phyloP scores from a whole-genome alignment of 495 filamentous ascomycete genomes.

The Alectoria sarmentosa region DNA sequence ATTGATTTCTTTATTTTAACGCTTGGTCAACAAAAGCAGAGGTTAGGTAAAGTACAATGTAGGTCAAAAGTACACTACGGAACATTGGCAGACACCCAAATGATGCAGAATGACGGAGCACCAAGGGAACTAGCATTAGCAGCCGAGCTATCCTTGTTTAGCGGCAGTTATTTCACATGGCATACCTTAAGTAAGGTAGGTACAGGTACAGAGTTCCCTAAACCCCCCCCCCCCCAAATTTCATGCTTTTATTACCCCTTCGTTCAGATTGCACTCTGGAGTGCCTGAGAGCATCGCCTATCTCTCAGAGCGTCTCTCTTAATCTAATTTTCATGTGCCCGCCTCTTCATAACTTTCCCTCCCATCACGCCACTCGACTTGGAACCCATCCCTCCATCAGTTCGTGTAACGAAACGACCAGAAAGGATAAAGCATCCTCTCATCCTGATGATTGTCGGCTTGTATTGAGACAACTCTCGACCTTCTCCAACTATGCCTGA shows the following conservation, averaged over 20 bases:
- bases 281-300: neutral
- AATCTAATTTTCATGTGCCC: neutral
- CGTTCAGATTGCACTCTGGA: neutral
- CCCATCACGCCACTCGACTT: neutral
- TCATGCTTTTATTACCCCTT: neutral
- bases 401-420: neutral
- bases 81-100: no score
- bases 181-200: no score
- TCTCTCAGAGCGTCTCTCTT: neutral
- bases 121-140: neutral
- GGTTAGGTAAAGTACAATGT: no score
- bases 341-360: neutral
- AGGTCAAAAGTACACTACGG: no score
- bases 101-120: neutral
- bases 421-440: neutral
- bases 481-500: slow-evolving; percentile 3
- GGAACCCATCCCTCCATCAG: neutral
- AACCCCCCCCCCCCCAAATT: no score
- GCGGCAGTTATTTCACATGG: neutral
- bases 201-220: no score
- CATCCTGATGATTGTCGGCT: neutral
- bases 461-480: neutral
- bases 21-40: no score
- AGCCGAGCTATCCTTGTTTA: neutral
- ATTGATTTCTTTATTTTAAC: no score